Conservation (phyloP, 768 basidiomycete species). For the Scleroderma citrinum region DNA sequence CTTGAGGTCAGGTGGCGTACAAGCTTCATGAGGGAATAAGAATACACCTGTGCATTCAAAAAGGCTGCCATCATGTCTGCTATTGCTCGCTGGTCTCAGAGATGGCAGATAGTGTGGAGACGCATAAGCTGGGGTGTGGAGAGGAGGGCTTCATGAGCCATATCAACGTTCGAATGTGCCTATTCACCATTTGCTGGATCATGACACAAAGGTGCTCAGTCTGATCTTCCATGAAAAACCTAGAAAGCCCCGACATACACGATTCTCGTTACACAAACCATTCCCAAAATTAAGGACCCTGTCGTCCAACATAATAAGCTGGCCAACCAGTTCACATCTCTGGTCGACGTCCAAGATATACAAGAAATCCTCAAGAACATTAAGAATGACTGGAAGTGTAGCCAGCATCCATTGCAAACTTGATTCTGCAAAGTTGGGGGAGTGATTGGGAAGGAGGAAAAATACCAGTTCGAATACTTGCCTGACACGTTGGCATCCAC, state of each 20-base stretch:
- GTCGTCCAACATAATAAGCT: constrained; percentile 54
- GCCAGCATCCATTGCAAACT: constrained; percentile 43
- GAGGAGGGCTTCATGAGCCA: constrained; percentile 39
- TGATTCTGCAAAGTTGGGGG: constrained; percentile 21
- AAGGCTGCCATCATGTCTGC: constrained; percentile 38
- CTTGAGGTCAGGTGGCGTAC: no score
- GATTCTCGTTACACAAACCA: constrained; percentile 68
- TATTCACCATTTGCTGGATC: constrained; percentile 43
- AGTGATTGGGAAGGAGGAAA: constrained; percentile 42
- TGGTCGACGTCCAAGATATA: constrained; percentile 50
- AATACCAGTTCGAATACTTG: constrained; percentile 56
- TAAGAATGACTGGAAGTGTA: constrained; percentile 53
- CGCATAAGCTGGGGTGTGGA: constrained; percentile 37
- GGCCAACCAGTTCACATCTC: constrained; percentile 46
- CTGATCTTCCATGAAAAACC: constrained; percentile 26
- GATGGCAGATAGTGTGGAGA: constrained; percentile 35
- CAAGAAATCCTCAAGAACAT: constrained; percentile 52
- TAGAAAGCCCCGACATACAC: constrained; percentile 37
- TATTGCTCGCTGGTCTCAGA: constrained; percentile 40
- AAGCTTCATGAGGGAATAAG: no score
- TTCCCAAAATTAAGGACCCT: constrained; percentile 34
- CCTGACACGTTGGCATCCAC: no score
- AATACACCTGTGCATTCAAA: constrained; percentile 44
- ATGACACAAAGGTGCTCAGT: constrained; percentile 33
- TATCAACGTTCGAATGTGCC: constrained; percentile 44